Base-by-base conservation (phyloP, 1,139 yeast species). In the Kodamaea sp. region DNA sequence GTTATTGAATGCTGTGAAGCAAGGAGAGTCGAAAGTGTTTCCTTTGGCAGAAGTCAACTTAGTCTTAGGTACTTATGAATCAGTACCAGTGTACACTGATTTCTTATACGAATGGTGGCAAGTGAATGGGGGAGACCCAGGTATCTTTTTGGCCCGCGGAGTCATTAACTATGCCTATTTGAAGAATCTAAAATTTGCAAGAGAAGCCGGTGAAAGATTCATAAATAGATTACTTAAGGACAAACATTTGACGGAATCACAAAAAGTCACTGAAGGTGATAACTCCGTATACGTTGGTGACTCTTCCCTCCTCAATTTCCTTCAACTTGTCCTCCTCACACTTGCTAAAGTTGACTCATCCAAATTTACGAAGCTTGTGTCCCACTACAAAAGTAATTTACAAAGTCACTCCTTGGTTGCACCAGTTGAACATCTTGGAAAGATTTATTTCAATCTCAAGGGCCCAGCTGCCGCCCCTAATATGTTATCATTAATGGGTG, bases 401-500 rank as follows among this genome's bases (percentile, higher is more conserved):
- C 39, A 39, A 3, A 47, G 59, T n/a, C 28, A 52, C 28, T 65
- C 59, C 14, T 61, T 75, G 22, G 37, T 55, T 13, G 61, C 61
- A 2, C 70, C 78, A 9, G 63, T 76, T 25, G 79, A 74, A 29
- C 74, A 70, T 34, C 55, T 83, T 38, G 72, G 74, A 3, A 65
- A 67, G 32, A 55, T 71, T 21, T 68, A 66, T 46, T 70, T 62
- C 42, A 54, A 53, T 18, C 57, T 70, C 43, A 32, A 32, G 34
- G 39, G 39, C 22, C 39, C 39, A 2, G 36, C 39, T 15, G 34
- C 33, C 6, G 39, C 39, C 11, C 39, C 71, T 12, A 87, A 88
- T 53, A 69, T 86, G 67, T 63, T 90, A 51, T 92, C 88, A 48
- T 71, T 90, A 67, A 86, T 90, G 95, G 82, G 94, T 15, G 88